Percentiles rank a stretch among this genome's conserved stretches.
Evolutionary conservation across 202 grass and related monocot genomes (phyloP).

Genomic region (Zoysia matrella): DNA sequence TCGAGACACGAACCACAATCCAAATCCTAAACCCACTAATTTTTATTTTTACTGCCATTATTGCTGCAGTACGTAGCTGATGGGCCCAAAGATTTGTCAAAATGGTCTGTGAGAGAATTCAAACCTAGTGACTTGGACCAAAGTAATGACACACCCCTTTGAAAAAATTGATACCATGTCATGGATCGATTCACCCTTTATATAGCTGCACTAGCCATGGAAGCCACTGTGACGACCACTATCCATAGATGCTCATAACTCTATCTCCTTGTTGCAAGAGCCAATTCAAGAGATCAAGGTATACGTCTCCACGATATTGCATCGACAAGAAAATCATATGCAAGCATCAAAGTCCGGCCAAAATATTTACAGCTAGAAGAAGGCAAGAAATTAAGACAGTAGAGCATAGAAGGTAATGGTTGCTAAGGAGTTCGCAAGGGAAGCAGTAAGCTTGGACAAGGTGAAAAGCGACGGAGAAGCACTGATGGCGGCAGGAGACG

Average conservation of each 20-base stretch:
- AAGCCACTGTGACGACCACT: background rate
- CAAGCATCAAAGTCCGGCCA: background rate
- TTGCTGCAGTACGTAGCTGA: too few species aligned
- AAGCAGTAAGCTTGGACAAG: constrained; percentile 34
- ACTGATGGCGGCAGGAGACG: constrained; percentile 36
- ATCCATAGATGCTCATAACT: background rate
- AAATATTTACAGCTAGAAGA: background rate
- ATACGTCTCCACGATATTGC: constrained; percentile 14
- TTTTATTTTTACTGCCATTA: too few species aligned
- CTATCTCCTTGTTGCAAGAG: constrained; percentile 8
- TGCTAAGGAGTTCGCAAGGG: constrained; percentile 20
- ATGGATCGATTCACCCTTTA: background rate
- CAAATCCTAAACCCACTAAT: too few species aligned
- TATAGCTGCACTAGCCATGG: constrained; percentile 10
- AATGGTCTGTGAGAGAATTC: constrained; percentile 29
- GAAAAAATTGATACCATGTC: constrained; percentile 1
- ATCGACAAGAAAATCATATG: background rate
- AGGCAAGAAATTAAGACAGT: constrained; percentile 2
- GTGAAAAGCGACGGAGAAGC: constrained; percentile 40
- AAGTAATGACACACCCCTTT: constrained; percentile 19
- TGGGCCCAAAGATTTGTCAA: constrained; percentile 22
- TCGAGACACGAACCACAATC: too few species aligned
- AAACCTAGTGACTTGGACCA: constrained; percentile 50
- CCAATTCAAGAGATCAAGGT: background rate
- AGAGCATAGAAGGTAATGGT: constrained; percentile 29